These are phyloP conservation scores for Candida ortonii DNA, from an alignment of 805 yeast genomes.

Conservation along the genomic window DNA sequence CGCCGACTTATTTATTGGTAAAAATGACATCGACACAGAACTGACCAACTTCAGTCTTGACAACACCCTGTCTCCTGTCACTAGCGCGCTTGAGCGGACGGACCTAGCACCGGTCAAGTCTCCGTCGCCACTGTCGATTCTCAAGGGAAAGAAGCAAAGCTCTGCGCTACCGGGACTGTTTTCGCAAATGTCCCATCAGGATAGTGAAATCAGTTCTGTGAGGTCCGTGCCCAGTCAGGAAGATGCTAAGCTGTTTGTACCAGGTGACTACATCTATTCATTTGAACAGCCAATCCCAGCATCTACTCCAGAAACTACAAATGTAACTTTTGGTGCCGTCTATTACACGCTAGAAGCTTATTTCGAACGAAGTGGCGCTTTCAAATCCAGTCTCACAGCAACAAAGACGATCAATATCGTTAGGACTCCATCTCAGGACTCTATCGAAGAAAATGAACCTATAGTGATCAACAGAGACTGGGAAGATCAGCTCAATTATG, in stretches of 20 bases:
- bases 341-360: conserved; percentile 64
- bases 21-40: conserved; percentile 29
- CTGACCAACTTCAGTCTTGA: conserved; percentile 37
- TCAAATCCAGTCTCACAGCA: conserved; percentile 72
- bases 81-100: conserved; percentile 20
- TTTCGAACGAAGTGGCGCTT: conserved; percentile 78
- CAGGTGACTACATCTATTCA: conserved; percentile 90
- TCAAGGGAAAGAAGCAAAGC: conserved; percentile 27
- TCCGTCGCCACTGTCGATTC: conserved; percentile 28
- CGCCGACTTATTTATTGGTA: conserved; percentile 44
- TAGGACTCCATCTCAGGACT: conserved; percentile 72
- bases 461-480: conserved; percentile 86
- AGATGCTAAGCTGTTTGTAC: conserved; percentile 48
- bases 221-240: conserved; percentile 23
- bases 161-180: conserved; percentile 20
- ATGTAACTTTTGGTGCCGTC: conserved; percentile 80
- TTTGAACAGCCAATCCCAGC: conserved; percentile 88
- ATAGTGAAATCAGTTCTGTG: conserved; percentile 21
- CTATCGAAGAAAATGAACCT: conserved; percentile 89
- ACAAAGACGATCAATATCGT: conserved; percentile 62
- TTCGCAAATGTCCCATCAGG: conserved; percentile 16
- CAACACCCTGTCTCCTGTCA: conserved; percentile 30
- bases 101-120: conserved; percentile 26
- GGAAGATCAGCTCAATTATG: conserved; percentile 90
- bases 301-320: conserved; percentile 74